phyloP scores from a whole-genome alignment of 2,329 filamentous ascomycete species.

The Epichloe sibirici region DNA sequence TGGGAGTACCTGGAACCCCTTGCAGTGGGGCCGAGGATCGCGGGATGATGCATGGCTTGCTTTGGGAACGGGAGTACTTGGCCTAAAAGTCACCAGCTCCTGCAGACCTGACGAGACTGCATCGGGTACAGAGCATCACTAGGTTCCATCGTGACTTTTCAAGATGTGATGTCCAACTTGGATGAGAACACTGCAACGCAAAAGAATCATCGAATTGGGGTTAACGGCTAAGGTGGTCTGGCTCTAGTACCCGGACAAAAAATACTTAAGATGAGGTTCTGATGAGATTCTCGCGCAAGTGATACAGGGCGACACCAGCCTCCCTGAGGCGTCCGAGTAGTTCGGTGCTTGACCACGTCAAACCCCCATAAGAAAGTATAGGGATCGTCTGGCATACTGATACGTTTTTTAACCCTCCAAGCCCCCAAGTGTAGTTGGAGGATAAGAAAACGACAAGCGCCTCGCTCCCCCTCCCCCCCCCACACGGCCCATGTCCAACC shows the following conservation, averaged over 20 bases:
- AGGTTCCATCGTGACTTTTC: not conserved
- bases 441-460: not conserved
- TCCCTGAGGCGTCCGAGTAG: not conserved
- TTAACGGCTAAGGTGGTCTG: not conserved
- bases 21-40: conserved; percentile 3
- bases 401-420: not conserved
- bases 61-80: not conserved
- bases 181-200: not conserved
- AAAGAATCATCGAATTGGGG: not conserved
- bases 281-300: not conserved
- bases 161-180: too few relatives aligned
- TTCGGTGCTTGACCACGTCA: not conserved
- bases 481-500: not conserved
- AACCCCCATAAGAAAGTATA: too few relatives aligned
- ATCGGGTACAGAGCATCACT: not conserved
- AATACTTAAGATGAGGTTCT: not conserved
- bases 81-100: conserved; percentile 1
- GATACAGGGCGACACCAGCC: not conserved
- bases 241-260: not conserved
- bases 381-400: not conserved
- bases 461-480: not conserved
- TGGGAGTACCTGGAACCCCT: not conserved
- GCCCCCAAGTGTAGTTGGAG: not conserved
- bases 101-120: not conserved
- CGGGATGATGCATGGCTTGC: conserved; percentile 3